phyloP scores from a whole-genome alignment of 176 grass and related monocot genomes.

The Oryza australiensis region DNA sequence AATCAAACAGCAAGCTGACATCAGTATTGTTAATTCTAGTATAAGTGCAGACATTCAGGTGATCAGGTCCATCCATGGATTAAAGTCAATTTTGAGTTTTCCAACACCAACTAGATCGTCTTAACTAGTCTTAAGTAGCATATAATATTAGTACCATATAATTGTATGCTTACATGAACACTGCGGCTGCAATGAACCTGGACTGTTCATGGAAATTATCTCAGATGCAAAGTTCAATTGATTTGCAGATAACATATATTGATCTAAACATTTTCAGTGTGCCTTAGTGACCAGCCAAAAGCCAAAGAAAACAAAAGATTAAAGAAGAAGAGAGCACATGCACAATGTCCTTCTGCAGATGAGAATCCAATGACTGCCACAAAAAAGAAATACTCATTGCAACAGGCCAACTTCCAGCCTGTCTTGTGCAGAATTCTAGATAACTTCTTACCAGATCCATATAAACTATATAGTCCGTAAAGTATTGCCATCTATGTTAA shows the following conservation, averaged over 20 bases:
- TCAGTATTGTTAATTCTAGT: not conserved
- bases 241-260: slow-evolving; percentile 6
- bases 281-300: slow-evolving; percentile 22
- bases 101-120: not conserved
- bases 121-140: not conserved
- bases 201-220: slow-evolving; percentile 35
- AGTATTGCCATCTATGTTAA: not conserved
- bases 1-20: not conserved
- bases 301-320: slow-evolving; percentile 31
- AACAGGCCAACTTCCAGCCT: slow-evolving; percentile 51
- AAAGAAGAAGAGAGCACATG: slow-evolving; percentile 36
- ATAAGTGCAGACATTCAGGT: not conserved
- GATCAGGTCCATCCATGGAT: slow-evolving; percentile 13
- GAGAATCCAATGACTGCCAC: slow-evolving; percentile 56
- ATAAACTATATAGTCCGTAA: not conserved
- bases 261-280: slow-evolving; percentile 28
- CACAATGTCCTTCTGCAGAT: slow-evolving; percentile 9
- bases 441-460: slow-evolving; percentile 42
- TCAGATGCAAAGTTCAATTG: slow-evolving; percentile 2
- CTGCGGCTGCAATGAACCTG: slow-evolving; percentile 34
- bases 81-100: slow-evolving; percentile 24
- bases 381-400: slow-evolving; percentile 37
- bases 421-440: slow-evolving; percentile 29
- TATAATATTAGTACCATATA: not conserved
- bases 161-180: slow-evolving; percentile 3